phyloP scores from a whole-genome alignment of 805 yeast species.

The Yarrowia sp. region DNA sequence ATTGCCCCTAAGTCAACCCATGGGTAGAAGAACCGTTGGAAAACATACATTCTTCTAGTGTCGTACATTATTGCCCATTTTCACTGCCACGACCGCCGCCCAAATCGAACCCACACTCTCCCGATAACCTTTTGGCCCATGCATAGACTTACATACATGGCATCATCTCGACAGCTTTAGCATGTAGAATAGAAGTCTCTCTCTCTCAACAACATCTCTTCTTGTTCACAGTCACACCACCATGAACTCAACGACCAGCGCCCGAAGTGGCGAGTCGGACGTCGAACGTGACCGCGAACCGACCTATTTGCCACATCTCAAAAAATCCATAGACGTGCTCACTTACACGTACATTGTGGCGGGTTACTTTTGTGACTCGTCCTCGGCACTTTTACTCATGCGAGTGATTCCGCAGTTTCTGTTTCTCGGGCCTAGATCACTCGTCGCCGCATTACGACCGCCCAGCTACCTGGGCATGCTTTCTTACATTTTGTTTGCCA shows the following conservation, averaged over 20 bases:
- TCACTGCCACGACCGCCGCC: not conserved
- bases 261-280: not conserved
- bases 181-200: not conserved
- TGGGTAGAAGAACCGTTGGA: too few species aligned
- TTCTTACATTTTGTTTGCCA: not conserved
- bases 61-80: not conserved
- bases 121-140: not conserved
- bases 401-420: not conserved
- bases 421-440: not conserved
- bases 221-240: not conserved
- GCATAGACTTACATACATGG: not conserved
- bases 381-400: not conserved
- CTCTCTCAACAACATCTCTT: not conserved
- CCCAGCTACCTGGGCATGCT: constrained; percentile 3
- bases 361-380: constrained; percentile 23
- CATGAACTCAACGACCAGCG: not conserved
- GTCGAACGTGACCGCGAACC: not conserved
- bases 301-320: not conserved
- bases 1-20: too few species aligned
- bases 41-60: too few species aligned
- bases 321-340: constrained; percentile 21
- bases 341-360: constrained; percentile 23
- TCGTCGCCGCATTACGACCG: not conserved
- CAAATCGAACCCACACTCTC: not conserved
- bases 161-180: not conserved